phyloP scores from a whole-genome alignment of 192 early-diverging fungal genomes.

The Spizellomyces sp. region DNA sequence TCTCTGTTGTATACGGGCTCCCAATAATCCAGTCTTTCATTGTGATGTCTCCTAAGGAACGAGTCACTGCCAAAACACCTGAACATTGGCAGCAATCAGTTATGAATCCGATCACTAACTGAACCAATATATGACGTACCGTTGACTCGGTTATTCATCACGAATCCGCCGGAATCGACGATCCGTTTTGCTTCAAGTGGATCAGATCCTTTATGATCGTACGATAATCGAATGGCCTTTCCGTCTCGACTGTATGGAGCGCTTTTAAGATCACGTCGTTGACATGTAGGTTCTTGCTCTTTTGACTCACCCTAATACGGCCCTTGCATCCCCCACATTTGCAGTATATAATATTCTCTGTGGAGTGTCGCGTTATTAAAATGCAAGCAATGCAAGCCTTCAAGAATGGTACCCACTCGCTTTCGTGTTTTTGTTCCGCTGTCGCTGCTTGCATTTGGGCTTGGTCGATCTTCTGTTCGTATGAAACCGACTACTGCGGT shows the following conservation, averaged over 20 bases:
- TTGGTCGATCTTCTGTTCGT: conserved; percentile 46
- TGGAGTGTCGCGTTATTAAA: not conserved
- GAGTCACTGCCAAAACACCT: conserved; percentile 94
- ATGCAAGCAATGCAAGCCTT: not conserved
- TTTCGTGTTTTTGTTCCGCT: no score
- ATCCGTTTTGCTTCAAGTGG: conserved; percentile 86
- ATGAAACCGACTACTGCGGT: conserved; percentile 88
- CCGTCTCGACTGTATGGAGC: conserved; percentile 65
- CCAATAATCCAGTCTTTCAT: conserved; percentile 98
- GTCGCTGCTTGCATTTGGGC: conserved; percentile 1
- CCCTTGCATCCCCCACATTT: conserved; percentile 97
- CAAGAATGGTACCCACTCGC: no score
- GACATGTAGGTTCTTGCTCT: not conserved
- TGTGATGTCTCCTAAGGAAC: conserved; percentile 90
- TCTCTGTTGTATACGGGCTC: conserved; percentile 94
- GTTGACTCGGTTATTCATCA: conserved; percentile 98
- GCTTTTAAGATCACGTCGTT: not conserved
- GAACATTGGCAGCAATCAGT: not conserved
- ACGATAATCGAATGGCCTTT: conserved; percentile 83
- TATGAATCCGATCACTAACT: not conserved
- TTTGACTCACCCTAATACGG: conserved; percentile 73
- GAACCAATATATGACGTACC: conserved; percentile 47
- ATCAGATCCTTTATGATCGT: conserved; percentile 98
- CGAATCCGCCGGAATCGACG: conserved; percentile 90
- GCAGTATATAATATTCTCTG: conserved; percentile 89